A percentile compares a stretch with the other conserved stretches of the same genome.
Conservation (phyloP, 129 eudicot genomes). For the Apium graveolens region DNA sequence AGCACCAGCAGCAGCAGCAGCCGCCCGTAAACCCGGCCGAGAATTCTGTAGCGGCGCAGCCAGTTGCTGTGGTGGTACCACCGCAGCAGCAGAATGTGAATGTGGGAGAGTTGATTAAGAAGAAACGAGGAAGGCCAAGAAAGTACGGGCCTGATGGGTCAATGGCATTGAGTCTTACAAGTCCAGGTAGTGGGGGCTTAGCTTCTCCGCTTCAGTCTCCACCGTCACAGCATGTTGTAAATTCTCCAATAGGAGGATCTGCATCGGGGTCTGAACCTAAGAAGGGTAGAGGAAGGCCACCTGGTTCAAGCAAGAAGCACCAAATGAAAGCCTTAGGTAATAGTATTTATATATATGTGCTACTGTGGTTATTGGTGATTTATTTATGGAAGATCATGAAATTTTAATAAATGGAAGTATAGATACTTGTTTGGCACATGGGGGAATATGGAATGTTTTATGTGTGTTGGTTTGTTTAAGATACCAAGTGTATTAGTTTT, state of each 20-base stretch:
- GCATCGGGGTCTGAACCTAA: slow-evolving; percentile 34
- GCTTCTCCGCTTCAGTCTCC: slow-evolving; percentile 28
- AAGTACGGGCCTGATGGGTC: slow-evolving; percentile 70
- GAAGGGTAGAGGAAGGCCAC: slow-evolving; percentile 75
- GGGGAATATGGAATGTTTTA: slow-evolving; percentile 30
- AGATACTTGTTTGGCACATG: slow-evolving; percentile 18
- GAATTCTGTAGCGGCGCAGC: background rate
- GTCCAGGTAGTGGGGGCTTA: slow-evolving; percentile 21
- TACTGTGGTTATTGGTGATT: background rate
- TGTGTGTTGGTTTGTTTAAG: slow-evolving; percentile 13
- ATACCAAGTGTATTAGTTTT: slow-evolving; percentile 14
- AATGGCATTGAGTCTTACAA: slow-evolving; percentile 28
- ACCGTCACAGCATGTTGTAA: slow-evolving; percentile 10
- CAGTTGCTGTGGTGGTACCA: background rate
- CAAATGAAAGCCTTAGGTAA: slow-evolving; percentile 56
- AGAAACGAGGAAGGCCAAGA: slow-evolving; percentile 77
- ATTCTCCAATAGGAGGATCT: slow-evolving; percentile 28
- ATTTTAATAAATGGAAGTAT: background rate
- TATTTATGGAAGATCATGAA: background rate
- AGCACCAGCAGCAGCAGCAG: background rate
- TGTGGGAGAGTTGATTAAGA: slow-evolving; percentile 32
- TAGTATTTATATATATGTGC: background rate
- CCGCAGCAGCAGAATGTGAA: slow-evolving; percentile 36
- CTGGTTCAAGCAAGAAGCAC: slow-evolving; percentile 58
- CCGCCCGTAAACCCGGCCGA: background rate